Evolutionary conservation across 352 stramenopile genomes (phyloP), one percentile per base, ranked within the genome.

Genomic region (Phytophthora cactorum): DNA sequence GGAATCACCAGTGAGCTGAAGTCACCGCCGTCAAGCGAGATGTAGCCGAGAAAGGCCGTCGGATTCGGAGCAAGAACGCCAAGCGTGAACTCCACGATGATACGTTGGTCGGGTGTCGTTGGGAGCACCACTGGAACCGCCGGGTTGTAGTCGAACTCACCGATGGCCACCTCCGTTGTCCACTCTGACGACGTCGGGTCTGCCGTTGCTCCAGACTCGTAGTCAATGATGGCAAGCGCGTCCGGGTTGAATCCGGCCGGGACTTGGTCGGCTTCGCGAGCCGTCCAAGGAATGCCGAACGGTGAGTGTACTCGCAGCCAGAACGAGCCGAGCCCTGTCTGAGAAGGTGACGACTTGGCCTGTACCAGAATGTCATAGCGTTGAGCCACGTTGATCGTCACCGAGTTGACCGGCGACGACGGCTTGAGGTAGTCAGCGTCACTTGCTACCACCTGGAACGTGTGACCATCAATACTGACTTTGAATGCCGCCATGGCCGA

Each of bases 391-490:
- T 83, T 79, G 47, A 83, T 60, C 4, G 29, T 66, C 12, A 85
- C 52, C 4, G 59, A 66, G 57, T 78, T 81, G 17, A 81, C 59
- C 9, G 34, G 56, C 11, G 66, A 63, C 6, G 71, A 81, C 3
- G 74, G 77, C 11, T 72, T 49, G 12, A 85, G 62, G n/a, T 74
- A 69, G 29, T 81, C 70, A 2, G 52, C 43, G 32, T 85, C 77
- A 31, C 44, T 69, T 9, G 68, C 75, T 2, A 82, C 70, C 6
- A 85, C 77, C 12, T 75, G 63, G 52, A 85, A 80, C 32, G 61
- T 66, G 57, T 85, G 77, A 6, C 60, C 63, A 56, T 85, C 77
- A 46, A 85, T 72, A 52, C 64, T 81, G 36, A 85, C 47, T 14
- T 85, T 74, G 45, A 85, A 85, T n/a, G 68, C 63, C 1, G 77